Evolutionary conservation across 192 early-diverging fungal species (phyloP), one percentile per base, ranked within the genome.

Genomic region (Glomus cerebriforme): DNA sequence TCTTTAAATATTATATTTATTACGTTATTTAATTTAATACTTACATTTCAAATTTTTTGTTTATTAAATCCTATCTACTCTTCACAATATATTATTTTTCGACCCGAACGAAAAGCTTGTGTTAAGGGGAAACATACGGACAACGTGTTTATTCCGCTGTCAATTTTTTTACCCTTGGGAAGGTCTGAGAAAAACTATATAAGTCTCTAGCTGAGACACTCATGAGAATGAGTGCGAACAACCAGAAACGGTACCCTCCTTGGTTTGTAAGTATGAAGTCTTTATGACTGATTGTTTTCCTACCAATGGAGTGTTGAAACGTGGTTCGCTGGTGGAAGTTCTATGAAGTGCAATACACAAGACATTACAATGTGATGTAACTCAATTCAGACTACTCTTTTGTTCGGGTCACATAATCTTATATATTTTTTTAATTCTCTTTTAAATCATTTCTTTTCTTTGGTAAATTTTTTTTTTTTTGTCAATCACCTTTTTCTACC

Each of bases 361-460:
- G 81, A 37, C 78, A 73, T 73, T 31, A 79, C 27, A 73, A 13
- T 79, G 39, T 66, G 72, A 73, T 77, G 64, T 70, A 82, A 79
- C 81, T 82, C 81, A 71, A 82, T 82, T 82, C 81, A 82, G 81
- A 82, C 81, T 82, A 82, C 77, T 82, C 81, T 80, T 80, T 64
- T 62, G 76, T 78, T 78, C 76, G 76, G 76, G 76, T 66, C 35
- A 45, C 32, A 19, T 54, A 4, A 54, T 54, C 7, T 54, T 17
- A n/a, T n/a, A n/a, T n/a, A n/a, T 54, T 22, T 54, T 22, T 22
- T 54, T 54, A 0, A 3, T 17, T 49, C 15, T 4, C 15, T 54
- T 54, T 54, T 17, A 15, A 3, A 49, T 1, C 39, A 43, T 43
- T 54, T 54, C 37, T 39, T 39, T 39, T 39, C 37, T 43, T 43